Evolutionary conservation across 2,329 filamentous ascomycete species (phyloP), one percentile per base, ranked within the genome.

Genomic region (Blumeriella jaapii): DNA sequence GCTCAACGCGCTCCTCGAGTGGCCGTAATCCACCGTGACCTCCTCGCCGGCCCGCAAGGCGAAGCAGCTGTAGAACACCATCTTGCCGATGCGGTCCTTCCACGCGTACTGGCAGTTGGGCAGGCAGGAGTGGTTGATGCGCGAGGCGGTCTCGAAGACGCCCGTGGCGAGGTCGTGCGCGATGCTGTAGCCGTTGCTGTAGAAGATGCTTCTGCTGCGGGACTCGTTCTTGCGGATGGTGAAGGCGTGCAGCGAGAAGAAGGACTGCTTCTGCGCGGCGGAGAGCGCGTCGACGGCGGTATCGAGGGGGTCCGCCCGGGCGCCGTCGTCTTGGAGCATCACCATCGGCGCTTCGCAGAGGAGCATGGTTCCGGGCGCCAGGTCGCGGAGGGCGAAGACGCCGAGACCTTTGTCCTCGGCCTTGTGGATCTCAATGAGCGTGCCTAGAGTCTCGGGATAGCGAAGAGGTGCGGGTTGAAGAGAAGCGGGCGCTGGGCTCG

Each of bases 1-100:
- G 36, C 45, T 41, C 33, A 52, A 29, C 6, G 27, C 19, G 17
- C 22, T 37, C 15, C 26, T 40, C 10, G 31, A 32, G 31, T 52
- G 45, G 10, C 50, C 50, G 41, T 54, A 54, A 41, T 51, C 45
- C 11, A 53, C 40, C 7, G 45, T 48, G 7, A 53, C 39, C 29
- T 53, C 50, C 31, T 53, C 50, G 7, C 49, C 48, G 14, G 34
- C 26, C 24, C 43, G 18, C n/a, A 51, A 22, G 37, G 36, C 33
- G 15, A 39, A 45, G 14, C 25, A 34, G 37, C 44, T 52, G 34
- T 38, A 47, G 26, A 48, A 44, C 17, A 51, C 38, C 36, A 51
- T 40, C 16, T 42, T 40, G 3, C 41, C 45, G 4, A 38, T 41
- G 19, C 31, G 32, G 8, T 44, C 33, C 16, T 45, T 41, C 48